Conservation (phyloP, 2,329 filamentous ascomycete genomes). For the Talaromyces sp. region DNA sequence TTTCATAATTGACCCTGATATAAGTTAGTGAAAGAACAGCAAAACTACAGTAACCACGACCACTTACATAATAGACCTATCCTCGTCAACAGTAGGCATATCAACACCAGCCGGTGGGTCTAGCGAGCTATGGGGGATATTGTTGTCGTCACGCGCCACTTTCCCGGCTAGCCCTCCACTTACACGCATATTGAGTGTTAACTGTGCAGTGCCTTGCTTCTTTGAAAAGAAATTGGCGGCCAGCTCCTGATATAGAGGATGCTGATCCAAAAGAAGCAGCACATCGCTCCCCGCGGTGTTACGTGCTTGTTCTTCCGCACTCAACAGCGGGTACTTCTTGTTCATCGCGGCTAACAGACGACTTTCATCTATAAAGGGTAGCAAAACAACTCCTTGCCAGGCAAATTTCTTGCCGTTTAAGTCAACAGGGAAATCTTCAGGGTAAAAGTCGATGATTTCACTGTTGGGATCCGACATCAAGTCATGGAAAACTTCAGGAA, state of each 20-base stretch:
- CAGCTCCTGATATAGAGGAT: slow-evolving; percentile 81
- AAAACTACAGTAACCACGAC: slow-evolving; percentile 4
- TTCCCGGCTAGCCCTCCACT: slow-evolving; percentile 75
- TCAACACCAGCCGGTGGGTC: slow-evolving; percentile 68
- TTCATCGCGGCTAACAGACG: slow-evolving; percentile 76
- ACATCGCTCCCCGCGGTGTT: slow-evolving; percentile 78
- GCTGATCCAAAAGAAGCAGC: slow-evolving; percentile 74
- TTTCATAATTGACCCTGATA: slow-evolving; percentile 72
- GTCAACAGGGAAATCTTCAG: slow-evolving; percentile 86
- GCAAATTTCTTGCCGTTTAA: slow-evolving; percentile 97
- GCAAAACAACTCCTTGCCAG: slow-evolving; percentile 89
- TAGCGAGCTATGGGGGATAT: slow-evolving; percentile 78
- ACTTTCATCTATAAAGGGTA: slow-evolving; percentile 94
- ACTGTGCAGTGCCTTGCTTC: slow-evolving; percentile 61
- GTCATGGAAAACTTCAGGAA: slow-evolving; percentile 80
- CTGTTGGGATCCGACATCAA: slow-evolving; percentile 86
- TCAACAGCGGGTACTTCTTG: slow-evolving; percentile 73
- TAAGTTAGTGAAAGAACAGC: slow-evolving; percentile 21
- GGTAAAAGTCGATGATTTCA: slow-evolving; percentile 96
- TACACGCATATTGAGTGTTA: slow-evolving; percentile 66
- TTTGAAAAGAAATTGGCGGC: slow-evolving; percentile 87
- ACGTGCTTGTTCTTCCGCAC: slow-evolving; percentile 67
- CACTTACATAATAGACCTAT: slow-evolving; percentile 75
- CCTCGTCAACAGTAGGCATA: slow-evolving; percentile 74
- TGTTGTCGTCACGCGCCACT: slow-evolving; percentile 74